Conservation (phyloP, 768 basidiomycete species). For the Rubroboletus pulcherrimus region DNA sequence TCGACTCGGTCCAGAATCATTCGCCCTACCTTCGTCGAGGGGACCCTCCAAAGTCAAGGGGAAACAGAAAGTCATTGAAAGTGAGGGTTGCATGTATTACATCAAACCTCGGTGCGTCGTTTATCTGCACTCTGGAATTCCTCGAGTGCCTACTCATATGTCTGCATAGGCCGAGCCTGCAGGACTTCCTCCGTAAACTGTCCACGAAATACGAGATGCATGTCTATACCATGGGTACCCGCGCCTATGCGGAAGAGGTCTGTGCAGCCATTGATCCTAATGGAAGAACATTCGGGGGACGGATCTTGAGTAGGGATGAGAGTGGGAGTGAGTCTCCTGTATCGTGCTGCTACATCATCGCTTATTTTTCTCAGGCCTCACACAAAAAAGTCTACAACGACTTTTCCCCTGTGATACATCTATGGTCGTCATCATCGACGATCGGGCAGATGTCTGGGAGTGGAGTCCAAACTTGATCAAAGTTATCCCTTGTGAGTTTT, state of each 20-base stretch:
- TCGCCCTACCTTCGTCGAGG: constrained; percentile 46
- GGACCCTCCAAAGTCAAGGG: constrained; percentile 44
- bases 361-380: constrained; percentile 56
- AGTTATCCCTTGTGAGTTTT: constrained; percentile 83
- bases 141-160: background rate
- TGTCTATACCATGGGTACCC: constrained; percentile 99
- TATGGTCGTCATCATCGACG: constrained; percentile 99
- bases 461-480: constrained; percentile 96
- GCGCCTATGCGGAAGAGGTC: constrained; percentile 94
- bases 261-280: constrained; percentile 92
- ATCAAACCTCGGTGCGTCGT: constrained; percentile 86
- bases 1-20: constrained; percentile 73
- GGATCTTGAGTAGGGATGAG: constrained; percentile 91
- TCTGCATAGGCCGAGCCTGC: constrained; percentile 68
- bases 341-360: background rate
- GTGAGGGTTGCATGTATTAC: constrained; percentile 91
- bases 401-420: constrained; percentile 96
- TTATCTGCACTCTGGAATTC: background rate
- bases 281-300: constrained; percentile 77
- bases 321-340: constrained; percentile 75
- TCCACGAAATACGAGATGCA: constrained; percentile 94
- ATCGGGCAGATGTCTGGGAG: constrained; percentile 97
- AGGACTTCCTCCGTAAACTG: constrained; percentile 68
- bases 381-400: constrained; percentile 86
- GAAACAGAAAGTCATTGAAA: constrained; percentile 64